These are phyloP conservation scores for Chionographis japonica DNA, from an alignment of 106 monocot genomes.

Conservation along the genomic window DNA sequence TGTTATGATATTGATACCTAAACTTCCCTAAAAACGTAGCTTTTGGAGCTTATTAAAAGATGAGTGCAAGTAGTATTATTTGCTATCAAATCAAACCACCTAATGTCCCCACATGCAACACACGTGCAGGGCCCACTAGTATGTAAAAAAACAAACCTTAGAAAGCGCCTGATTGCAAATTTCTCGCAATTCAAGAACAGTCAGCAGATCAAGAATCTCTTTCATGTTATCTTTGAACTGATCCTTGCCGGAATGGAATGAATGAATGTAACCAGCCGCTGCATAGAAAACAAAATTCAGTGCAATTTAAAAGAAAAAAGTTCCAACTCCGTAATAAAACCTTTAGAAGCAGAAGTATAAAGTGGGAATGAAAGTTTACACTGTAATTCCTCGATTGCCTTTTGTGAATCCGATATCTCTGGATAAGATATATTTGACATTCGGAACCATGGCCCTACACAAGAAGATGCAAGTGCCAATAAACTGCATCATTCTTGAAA, in stretches of 20 bases:
- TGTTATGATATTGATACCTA: too few relatives aligned
- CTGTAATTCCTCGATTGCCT: constrained; percentile 65
- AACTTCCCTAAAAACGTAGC: too few relatives aligned
- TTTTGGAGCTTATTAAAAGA: too few relatives aligned
- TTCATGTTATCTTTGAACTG: constrained; percentile 36
- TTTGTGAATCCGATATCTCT: constrained; percentile 59
- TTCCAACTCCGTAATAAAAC: not conserved
- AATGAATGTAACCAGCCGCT: constrained; percentile 68
- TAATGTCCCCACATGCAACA: too few relatives aligned
- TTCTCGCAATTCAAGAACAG: constrained; percentile 61
- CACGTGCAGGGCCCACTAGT: too few relatives aligned
- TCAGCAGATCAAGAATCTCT: constrained; percentile 66
- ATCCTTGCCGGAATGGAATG: constrained; percentile 23
- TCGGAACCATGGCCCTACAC: constrained; percentile 89
- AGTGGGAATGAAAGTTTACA: constrained; percentile 27
- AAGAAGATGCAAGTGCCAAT: not conserved
- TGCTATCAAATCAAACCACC: too few relatives aligned
- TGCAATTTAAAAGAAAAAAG: not conserved
- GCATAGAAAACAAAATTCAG: constrained; percentile 14
- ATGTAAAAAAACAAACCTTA: constrained; percentile 33
- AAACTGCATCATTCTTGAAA: not conserved
- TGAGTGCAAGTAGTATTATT: too few relatives aligned
- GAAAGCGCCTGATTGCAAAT: constrained; percentile 24
- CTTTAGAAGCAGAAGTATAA: not conserved
- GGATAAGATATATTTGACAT: constrained; percentile 60